phyloP scores from a whole-genome alignment of 768 basidiomycete genomes.

The Paxillus rubicundulus region DNA sequence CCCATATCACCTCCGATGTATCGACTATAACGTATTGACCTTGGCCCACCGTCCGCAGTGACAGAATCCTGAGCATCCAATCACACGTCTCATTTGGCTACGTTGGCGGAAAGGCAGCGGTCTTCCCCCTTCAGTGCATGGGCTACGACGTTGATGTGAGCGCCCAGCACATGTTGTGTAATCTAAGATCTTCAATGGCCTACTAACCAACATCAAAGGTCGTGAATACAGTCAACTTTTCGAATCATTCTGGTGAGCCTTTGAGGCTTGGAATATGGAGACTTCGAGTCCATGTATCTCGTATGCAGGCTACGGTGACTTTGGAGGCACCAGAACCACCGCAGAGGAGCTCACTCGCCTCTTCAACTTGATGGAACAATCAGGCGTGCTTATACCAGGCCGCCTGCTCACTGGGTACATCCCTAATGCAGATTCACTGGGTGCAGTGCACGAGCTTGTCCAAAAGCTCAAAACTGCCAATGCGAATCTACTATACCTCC shows the following conservation, averaged over 20 bases:
- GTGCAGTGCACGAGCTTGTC: conserved; percentile 62
- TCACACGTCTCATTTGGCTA: conserved; percentile 94
- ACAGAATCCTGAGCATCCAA: conserved; percentile 84
- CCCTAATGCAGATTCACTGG: conserved; percentile 76
- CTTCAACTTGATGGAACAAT: conserved; percentile 69
- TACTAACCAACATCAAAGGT: conserved; percentile 43
- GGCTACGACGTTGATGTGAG: conserved; percentile 95
- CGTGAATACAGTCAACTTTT: conserved; percentile 91
- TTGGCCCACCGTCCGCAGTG: conserved; percentile 19
- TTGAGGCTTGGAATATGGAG: background rate
- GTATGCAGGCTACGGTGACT: conserved; percentile 71
- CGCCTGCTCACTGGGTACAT: conserved; percentile 90
- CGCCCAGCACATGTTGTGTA: conserved; percentile 10
- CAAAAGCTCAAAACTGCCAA: conserved; percentile 55
- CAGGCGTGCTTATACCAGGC: conserved; percentile 69
- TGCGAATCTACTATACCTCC: conserved; percentile 73
- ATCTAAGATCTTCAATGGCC: background rate
- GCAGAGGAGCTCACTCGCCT: conserved; percentile 74
- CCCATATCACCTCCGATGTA: background rate
- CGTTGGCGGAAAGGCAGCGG: conserved; percentile 82
- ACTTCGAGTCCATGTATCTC: background rate
- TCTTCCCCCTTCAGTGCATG: conserved; percentile 77
- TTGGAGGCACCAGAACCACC: conserved; percentile 76
- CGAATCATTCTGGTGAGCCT: conserved; percentile 82
- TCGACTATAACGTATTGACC: background rate